Conservation (phyloP, 495 filamentous ascomycete genomes). For the Sordaria brevicollis region DNA sequence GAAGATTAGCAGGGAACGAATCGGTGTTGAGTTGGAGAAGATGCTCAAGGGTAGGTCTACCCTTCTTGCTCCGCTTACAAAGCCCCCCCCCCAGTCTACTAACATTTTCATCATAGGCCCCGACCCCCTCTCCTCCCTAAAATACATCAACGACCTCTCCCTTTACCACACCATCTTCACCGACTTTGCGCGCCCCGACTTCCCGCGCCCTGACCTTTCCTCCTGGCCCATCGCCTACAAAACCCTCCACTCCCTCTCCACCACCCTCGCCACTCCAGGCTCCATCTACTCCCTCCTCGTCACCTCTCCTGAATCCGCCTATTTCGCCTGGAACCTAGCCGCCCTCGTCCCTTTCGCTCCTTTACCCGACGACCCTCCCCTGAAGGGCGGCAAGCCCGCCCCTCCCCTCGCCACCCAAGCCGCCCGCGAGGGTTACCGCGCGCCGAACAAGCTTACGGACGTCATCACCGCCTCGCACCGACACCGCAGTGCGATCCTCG, state of each 20-base stretch:
- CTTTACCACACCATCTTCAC: constrained; percentile 79
- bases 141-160: constrained; percentile 60
- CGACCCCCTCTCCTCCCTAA: constrained; percentile 55
- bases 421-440: constrained; percentile 69
- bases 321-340: constrained; percentile 65
- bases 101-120: constrained; percentile 40
- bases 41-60: constrained; percentile 61
- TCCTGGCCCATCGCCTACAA: constrained; percentile 43
- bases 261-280: constrained; percentile 32
- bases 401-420: constrained; percentile 41
- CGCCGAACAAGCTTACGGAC: constrained; percentile 58
- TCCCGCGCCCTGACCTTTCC: constrained; percentile 26
- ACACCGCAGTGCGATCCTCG: constrained; percentile 48
- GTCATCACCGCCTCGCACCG: constrained; percentile 54
- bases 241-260: constrained; percentile 34
- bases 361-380: constrained; percentile 33
- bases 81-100: background rate
- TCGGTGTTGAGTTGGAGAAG: constrained; percentile 77
- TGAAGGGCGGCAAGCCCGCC: constrained; percentile 33
- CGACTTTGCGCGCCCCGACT: constrained; percentile 38
- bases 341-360: constrained; percentile 68
- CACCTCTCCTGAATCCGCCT: constrained; percentile 46
- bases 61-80: background rate
- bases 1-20: constrained; percentile 87
- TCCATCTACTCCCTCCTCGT: constrained; percentile 47